Evolutionary conservation across 176 grass and related monocot genomes (phyloP).

Genomic region (Lolium rigidum): DNA sequence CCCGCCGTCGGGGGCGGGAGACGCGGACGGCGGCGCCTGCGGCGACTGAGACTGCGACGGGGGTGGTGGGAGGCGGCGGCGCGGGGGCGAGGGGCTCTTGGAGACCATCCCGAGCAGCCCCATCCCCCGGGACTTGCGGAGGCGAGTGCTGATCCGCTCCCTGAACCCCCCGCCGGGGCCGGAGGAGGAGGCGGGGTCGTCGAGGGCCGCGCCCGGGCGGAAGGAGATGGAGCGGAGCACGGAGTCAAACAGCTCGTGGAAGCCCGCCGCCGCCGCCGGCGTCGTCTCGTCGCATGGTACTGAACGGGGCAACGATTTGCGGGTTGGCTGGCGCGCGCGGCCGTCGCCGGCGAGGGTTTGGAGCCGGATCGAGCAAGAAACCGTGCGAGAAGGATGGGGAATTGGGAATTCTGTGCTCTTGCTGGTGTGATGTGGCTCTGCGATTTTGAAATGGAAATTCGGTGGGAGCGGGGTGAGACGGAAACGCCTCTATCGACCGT

Average conservation of each 20-base stretch:
- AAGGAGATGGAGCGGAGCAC: conserved; percentile 71
- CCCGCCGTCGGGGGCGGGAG: neutral
- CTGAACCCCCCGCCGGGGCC: conserved; percentile 25
- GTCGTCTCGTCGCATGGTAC: neutral
- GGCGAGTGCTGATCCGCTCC: conserved; percentile 60
- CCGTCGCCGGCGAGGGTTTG: neutral
- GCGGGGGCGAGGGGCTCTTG: conserved; percentile 57
- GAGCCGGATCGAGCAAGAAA: neutral
- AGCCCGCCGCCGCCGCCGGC: conserved; percentile 39
- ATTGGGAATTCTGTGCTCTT: neutral
- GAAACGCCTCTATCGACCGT: neutral
- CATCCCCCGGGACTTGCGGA: conserved; percentile 69
- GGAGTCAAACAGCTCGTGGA: conserved; percentile 87
- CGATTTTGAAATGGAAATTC: neutral
- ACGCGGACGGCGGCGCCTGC: neutral
- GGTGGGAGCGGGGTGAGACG: neutral
- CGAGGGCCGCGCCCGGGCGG: conserved; percentile 46
- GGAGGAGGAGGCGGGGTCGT: conserved; percentile 37
- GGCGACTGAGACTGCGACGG: neutral
- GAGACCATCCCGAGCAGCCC: conserved; percentile 63
- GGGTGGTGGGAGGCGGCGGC: conserved; percentile 35
- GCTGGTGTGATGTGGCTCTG: neutral
- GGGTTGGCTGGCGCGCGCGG: neutral
- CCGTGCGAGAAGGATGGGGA: neutral
- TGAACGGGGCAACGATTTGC: neutral